These are phyloP conservation scores for Pleurotus tuoliensis DNA, from an alignment of 768 basidiomycete genomes.

Conservation along the genomic window DNA sequence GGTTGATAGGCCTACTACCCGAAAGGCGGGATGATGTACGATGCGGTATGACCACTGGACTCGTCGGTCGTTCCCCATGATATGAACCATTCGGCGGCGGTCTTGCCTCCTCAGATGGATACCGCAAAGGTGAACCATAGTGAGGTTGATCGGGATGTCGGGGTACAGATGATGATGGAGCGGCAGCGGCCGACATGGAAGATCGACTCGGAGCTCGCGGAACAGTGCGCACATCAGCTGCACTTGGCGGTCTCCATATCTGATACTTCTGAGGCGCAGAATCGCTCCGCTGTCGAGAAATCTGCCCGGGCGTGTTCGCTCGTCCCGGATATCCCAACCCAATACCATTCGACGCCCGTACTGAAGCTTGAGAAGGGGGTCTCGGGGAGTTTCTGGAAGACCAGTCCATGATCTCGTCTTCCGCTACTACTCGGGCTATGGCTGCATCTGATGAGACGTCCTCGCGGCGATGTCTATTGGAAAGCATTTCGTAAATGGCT, in stretches of 20 bases:
- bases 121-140: conserved; percentile 3
- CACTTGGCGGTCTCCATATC: conserved; percentile 7
- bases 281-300: conserved; percentile 3
- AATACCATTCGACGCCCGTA: not conserved
- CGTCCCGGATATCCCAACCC: conserved; percentile 2
- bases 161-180: not conserved
- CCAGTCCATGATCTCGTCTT: conserved; percentile 8
- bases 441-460: conserved; percentile 2
- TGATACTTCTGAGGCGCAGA: conserved; percentile 7
- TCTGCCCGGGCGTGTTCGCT: conserved; percentile 4
- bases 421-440: conserved; percentile 3
- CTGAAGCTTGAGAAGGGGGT: conserved; percentile 6
- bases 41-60: conserved; percentile 4
- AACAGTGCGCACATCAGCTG: conserved; percentile 2
- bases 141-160: conserved; percentile 4
- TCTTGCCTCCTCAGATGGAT: not conserved
- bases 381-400: conserved; percentile 3
- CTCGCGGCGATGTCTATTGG: not conserved
- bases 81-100: not conserved
- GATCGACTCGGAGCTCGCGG: conserved; percentile 5
- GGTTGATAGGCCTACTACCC: conserved; percentile 2
- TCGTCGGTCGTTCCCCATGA: conserved; percentile 2
- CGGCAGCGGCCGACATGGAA: not conserved
- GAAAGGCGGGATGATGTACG: conserved; percentile 4
- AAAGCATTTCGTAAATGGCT: conserved; percentile 9